A percentile compares a stretch with the other conserved stretches of the same genome.
Evolutionary conservation across 768 basidiomycete genomes (phyloP).

Genomic region (Lactifluus subvellereus): DNA sequence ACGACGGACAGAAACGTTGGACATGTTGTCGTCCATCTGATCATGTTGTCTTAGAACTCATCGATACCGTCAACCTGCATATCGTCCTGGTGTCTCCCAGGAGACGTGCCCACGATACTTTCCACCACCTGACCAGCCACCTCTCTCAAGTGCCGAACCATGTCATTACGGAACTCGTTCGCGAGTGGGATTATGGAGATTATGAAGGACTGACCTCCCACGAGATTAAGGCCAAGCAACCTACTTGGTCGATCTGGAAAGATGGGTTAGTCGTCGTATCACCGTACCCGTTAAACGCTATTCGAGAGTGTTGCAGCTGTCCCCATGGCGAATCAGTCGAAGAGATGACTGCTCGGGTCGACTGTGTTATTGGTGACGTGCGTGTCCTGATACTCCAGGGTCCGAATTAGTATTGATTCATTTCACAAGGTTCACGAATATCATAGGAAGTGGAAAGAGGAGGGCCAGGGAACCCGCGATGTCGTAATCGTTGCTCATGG

Average conservation of each 20-base stretch:
- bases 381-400: constrained; percentile 10
- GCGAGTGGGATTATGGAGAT: constrained; percentile 90
- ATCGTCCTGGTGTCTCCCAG: constrained; percentile 84
- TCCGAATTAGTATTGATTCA: background rate
- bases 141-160: constrained; percentile 44
- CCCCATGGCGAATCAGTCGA: constrained; percentile 82
- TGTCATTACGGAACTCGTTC: constrained; percentile 55
- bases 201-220: constrained; percentile 79
- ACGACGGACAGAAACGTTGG: constrained; percentile 28
- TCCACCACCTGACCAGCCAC: constrained; percentile 68
- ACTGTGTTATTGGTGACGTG: constrained; percentile 67
- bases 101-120: constrained; percentile 77
- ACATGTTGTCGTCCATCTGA: background rate
- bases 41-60: constrained; percentile 42
- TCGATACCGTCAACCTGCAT: constrained; percentile 75
- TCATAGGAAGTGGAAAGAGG: constrained; percentile 64
- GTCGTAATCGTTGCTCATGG: constrained; percentile 90
- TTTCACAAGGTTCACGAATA: constrained; percentile 59
- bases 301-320: constrained; percentile 45
- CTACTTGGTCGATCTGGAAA: constrained; percentile 76
- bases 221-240: constrained; percentile 63
- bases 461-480: constrained; percentile 62
- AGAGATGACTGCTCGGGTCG: constrained; percentile 76
- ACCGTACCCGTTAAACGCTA: background rate
- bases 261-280: constrained; percentile 52